Percentiles rank a stretch among this genome's conserved stretches.
Evolutionary conservation across 805 yeast genomes (phyloP).

Genomic region (Jamesozyma hellenica): DNA sequence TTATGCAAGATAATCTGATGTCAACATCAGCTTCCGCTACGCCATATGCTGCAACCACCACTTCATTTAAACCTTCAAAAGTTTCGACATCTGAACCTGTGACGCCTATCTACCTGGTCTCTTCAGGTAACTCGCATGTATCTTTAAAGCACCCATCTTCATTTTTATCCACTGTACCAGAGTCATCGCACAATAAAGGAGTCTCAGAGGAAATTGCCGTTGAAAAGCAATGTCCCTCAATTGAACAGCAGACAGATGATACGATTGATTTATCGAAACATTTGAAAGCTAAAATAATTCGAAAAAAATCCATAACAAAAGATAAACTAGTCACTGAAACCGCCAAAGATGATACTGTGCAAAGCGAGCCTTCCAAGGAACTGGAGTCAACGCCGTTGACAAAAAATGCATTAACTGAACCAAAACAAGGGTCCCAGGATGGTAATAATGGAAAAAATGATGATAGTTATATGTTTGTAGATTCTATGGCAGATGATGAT

Average conservation of each 20-base stretch:
- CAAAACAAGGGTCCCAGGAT: neutral
- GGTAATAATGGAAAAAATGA: neutral
- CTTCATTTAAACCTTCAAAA: neutral
- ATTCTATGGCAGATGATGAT: slow-evolving; percentile 4
- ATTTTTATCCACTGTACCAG: slow-evolving; percentile 3
- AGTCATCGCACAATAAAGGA: neutral
- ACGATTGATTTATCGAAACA: neutral
- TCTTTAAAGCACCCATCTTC: neutral
- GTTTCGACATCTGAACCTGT: slow-evolving; percentile 8
- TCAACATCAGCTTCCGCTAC: neutral
- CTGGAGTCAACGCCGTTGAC: neutral
- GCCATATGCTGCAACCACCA: neutral
- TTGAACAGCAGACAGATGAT: neutral
- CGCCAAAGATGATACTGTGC: neutral
- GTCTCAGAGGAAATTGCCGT: neutral
- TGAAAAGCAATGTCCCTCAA: neutral
- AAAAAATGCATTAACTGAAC: neutral
- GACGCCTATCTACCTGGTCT: slow-evolving; percentile 5
- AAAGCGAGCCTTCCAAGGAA: neutral
- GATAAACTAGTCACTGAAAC: neutral
- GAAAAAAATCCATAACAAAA: neutral
- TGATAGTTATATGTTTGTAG: slow-evolving; percentile 1
- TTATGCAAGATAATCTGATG: neutral
- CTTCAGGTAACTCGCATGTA: neutral
- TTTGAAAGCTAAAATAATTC: neutral